phyloP scores from a whole-genome alignment of 495 filamentous ascomycete species.

The Podospora fimiseda region DNA sequence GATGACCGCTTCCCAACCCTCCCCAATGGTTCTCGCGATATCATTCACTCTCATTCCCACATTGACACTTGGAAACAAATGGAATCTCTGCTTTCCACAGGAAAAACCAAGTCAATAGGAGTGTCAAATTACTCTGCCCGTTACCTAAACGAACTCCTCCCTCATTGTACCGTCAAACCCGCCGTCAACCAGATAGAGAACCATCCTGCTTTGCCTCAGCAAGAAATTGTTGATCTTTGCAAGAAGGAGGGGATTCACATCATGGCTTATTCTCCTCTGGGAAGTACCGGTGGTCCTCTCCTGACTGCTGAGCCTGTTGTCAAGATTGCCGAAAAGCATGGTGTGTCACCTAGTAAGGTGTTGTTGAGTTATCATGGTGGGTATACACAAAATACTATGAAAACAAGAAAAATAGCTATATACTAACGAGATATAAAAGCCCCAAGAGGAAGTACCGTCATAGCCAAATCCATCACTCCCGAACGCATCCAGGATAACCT shows the following conservation, averaged over 20 bases:
- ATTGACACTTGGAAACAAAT: constrained; percentile 73
- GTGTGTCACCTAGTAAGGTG: constrained; percentile 54
- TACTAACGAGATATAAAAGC: constrained; percentile 36
- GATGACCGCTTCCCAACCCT: constrained; percentile 70
- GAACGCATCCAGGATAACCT: constrained; percentile 68
- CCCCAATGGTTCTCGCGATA: constrained; percentile 62
- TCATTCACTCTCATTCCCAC: constrained; percentile 58
- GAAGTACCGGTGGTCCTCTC: constrained; percentile 70
- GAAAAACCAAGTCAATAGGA: constrained; percentile 71
- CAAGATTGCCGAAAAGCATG: constrained; percentile 63
- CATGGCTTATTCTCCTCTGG: constrained; percentile 70
- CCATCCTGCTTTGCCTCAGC: constrained; percentile 76
- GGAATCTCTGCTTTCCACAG: constrained; percentile 61
- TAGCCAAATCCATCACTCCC: constrained; percentile 74
- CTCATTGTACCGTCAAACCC: constrained; percentile 58
- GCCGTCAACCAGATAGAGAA: constrained; percentile 94
- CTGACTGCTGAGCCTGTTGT: constrained; percentile 61
- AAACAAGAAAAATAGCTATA: constrained; percentile 2
- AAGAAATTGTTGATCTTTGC: constrained; percentile 76
- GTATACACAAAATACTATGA: constrained; percentile 20
- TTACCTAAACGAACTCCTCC: constrained; percentile 68
- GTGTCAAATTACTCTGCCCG: constrained; percentile 74
- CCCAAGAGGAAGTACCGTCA: constrained; percentile 62
- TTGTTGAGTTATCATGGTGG: constrained; percentile 70
- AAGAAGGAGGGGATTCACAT: constrained; percentile 66